phyloP scores from a whole-genome alignment of 2,329 filamentous ascomycete species.

The Trichoderma brevicompactum region DNA sequence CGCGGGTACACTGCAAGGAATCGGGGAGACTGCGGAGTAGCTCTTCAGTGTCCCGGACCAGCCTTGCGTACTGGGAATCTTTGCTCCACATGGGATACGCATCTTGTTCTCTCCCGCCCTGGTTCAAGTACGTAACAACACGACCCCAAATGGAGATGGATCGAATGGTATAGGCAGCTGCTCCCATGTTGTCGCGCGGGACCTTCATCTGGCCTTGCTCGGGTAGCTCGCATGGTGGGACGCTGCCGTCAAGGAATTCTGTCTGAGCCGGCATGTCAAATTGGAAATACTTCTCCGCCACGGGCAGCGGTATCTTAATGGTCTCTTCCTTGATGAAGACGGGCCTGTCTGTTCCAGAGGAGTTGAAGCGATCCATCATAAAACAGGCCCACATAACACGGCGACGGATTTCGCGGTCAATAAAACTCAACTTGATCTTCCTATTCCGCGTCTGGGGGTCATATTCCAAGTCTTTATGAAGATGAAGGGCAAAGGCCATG shows the following conservation, averaged over 20 bases:
- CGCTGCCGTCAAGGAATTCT: slow-evolving; percentile 75
- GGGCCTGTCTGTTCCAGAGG: slow-evolving; percentile 89
- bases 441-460: slow-evolving; percentile 71
- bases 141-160: slow-evolving; percentile 87
- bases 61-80: slow-evolving; percentile 73
- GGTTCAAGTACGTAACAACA: slow-evolving; percentile 86
- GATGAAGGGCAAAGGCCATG: slow-evolving; percentile 94
- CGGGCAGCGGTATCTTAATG: slow-evolving; percentile 85
- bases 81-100: slow-evolving; percentile 77
- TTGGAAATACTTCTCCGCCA: slow-evolving; percentile 87
- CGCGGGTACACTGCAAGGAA: slow-evolving; percentile 71
- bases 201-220: slow-evolving; percentile 68
- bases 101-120: slow-evolving; percentile 83
- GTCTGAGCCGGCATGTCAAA: slow-evolving; percentile 89
- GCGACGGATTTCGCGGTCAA: slow-evolving; percentile 88
- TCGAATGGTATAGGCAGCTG: slow-evolving; percentile 86
- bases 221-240: slow-evolving; percentile 64
- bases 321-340: slow-evolving; percentile 90
- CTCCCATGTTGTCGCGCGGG: slow-evolving; percentile 85
- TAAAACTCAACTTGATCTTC: slow-evolving; percentile 75
- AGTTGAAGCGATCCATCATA: slow-evolving; percentile 96
- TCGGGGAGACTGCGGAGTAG: slow-evolving; percentile 72
- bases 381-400: slow-evolving; percentile 99
- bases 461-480: slow-evolving; percentile 88
- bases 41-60: slow-evolving; percentile 72